Evolutionary conservation across 495 filamentous ascomycete species (phyloP), one percentile per base, ranked within the genome.

Genomic region (Xylona heveae): DNA sequence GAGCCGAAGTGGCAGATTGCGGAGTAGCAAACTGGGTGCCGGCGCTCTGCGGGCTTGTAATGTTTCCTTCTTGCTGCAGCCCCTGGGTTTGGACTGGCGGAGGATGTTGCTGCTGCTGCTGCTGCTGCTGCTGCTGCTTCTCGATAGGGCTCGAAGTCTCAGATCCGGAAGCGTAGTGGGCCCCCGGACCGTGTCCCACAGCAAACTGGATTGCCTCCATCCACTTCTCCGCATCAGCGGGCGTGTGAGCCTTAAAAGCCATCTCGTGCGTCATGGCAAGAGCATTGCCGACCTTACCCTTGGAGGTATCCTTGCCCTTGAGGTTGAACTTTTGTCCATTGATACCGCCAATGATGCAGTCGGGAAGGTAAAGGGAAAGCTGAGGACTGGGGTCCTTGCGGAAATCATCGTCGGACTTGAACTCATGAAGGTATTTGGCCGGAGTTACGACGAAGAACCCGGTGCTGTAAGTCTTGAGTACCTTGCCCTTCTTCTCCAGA

Each of bases 381-480:
- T 95, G 83, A 0, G 85, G 90, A 16, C 57, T 51, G 5, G 85
- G 83, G 37, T 97, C 90, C 41, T 65, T 64, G 32, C 63, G 65
- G 45, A 78, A 57, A 47, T 92, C 74, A 51, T 97, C 85, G 47
- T 73, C 73, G 44, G 85, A 80, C 50, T 91, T 91, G 62, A 90
- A 95, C 46, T 95, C 88, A 53, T 95, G 88, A 28, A 97, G 58
- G 53, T 74, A 97, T 39, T 76, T 74, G 14, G 72, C 63, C 0
- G 75, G 74, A 2, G 82, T 93, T 18, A 95, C 69, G 29, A 85
- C 84, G 45, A 92, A 97, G 59, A 84, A 92, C 37, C 61, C 65
- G 1, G 78, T 67, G 36, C 64, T 72, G 52, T 78, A 92, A 37
- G 74, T 74, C 42, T 66, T 66, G 38, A 81, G 64, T 38, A 80